These are phyloP conservation scores for Jackrogersella minutella DNA, from an alignment of 495 filamentous ascomycete genomes.

Conservation along the genomic window DNA sequence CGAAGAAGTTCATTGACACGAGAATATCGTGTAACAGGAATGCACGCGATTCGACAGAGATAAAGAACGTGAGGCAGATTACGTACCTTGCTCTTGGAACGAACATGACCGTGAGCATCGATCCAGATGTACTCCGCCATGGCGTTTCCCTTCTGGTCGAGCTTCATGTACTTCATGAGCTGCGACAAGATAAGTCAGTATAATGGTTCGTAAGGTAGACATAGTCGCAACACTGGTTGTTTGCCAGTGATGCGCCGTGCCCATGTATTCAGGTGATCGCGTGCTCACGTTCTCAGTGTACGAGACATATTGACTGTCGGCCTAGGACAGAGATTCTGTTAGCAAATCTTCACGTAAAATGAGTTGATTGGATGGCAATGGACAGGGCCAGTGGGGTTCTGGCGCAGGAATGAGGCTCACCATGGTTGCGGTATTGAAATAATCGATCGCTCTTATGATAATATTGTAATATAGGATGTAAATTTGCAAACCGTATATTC, in stretches of 20 bases:
- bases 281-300: conserved; percentile 68
- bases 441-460: conserved; percentile 18
- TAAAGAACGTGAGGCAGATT: conserved; percentile 52
- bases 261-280: conserved; percentile 54
- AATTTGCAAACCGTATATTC: conserved; percentile 13
- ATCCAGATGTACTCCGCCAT: conserved; percentile 99
- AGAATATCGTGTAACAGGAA: conserved; percentile 42
- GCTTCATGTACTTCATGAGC: conserved; percentile 90
- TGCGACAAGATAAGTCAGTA: conserved; percentile 53
- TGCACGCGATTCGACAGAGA: conserved; percentile 43
- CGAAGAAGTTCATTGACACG: conserved; percentile 29
- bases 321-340: conserved; percentile 61
- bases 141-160: conserved; percentile 84
- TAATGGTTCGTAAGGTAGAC: conserved; percentile 14
- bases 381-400: conserved; percentile 31
- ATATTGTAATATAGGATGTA: conserved; percentile 15
- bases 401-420: conserved; percentile 40
- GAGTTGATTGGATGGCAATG: conserved; percentile 44
- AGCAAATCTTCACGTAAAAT: conserved; percentile 48
- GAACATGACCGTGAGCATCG: conserved; percentile 59
- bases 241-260: conserved; percentile 29
- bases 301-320: conserved; percentile 60
- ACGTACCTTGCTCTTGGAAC: conserved; percentile 60
- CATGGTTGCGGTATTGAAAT: conserved; percentile 43
- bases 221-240: conserved; percentile 26